These are phyloP conservation scores for Magnaporthiopsis incrustans DNA, from an alignment of 2,329 filamentous ascomycete species.

Conservation along the genomic window DNA sequence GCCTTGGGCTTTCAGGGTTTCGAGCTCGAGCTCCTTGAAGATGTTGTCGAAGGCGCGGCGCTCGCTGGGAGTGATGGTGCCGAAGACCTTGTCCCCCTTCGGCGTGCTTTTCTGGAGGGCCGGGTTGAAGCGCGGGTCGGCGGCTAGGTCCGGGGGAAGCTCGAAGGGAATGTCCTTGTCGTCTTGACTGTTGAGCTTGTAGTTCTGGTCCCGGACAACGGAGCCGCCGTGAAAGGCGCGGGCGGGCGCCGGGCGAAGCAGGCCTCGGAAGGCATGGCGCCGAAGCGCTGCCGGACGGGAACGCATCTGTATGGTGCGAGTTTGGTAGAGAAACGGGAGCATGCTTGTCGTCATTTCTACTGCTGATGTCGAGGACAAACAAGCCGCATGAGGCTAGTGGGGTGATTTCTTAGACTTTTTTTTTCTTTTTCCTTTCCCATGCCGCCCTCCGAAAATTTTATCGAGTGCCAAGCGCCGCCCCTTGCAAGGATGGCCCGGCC, in stretches of 20 bases:
- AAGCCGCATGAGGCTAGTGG: neutral
- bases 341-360: constrained; percentile 38
- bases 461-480: neutral
- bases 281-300: constrained; percentile 14
- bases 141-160: constrained; percentile 27
- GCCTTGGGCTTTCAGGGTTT: constrained; percentile 7
- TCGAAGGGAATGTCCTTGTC: constrained; percentile 45
- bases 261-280: constrained; percentile 20
- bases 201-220: constrained; percentile 6
- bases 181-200: constrained; percentile 7
- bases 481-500: neutral
- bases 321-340: constrained; percentile 66
- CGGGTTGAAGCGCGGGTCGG: constrained; percentile 16
- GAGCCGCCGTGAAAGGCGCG: constrained; percentile 1
- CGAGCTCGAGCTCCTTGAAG: constrained; percentile 46
- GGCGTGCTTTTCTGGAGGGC: constrained; percentile 13
- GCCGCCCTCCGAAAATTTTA: neutral
- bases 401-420: neutral
- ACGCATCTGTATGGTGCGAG: constrained; percentile 47
- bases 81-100: constrained; percentile 16
- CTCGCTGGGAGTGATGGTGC: constrained; percentile 52
- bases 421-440: neutral
- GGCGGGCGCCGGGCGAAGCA: constrained; percentile 16
- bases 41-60: constrained; percentile 41
- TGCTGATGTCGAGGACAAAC: neutral